Conservation (phyloP, 225 moss, liverwort and hornwort species). For the Antitrichia curtipendula region DNA sequence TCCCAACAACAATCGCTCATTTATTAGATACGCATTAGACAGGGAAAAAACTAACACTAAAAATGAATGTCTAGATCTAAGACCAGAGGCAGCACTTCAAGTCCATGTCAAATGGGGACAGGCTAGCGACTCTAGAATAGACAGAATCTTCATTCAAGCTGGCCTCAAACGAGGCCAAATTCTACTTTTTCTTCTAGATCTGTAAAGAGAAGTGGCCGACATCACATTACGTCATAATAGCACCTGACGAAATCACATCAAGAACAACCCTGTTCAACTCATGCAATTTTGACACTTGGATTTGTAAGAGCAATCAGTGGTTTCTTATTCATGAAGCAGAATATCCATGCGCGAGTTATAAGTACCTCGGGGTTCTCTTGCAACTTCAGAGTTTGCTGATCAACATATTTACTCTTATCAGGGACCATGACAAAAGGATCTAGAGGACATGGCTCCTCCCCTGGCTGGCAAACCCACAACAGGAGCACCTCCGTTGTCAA, state of each 20-base stretch:
- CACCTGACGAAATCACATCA: neutral
- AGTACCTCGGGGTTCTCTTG: conserved; percentile 95
- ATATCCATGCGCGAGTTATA: neutral
- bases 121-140: neutral
- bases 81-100: neutral
- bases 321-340: neutral
- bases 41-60: neutral
- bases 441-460: conserved; percentile 80
- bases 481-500: neutral
- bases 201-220: neutral
- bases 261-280: neutral
- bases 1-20: neutral
- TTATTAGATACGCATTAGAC: neutral
- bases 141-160: too few species aligned
- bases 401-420: conserved; percentile 92
- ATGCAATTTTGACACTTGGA: neutral
- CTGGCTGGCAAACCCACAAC: conserved; percentile 44
- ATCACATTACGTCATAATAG: neutral
- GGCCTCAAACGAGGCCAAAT: neutral
- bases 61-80: neutral
- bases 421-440: conserved; percentile 84
- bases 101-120: neutral
- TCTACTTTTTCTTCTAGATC: neutral
- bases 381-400: conserved; percentile 95
- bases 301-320: neutral